Evolutionary conservation across 139 green algal species (phyloP).

Genomic region (Raphidocelis subcapitata): DNA sequence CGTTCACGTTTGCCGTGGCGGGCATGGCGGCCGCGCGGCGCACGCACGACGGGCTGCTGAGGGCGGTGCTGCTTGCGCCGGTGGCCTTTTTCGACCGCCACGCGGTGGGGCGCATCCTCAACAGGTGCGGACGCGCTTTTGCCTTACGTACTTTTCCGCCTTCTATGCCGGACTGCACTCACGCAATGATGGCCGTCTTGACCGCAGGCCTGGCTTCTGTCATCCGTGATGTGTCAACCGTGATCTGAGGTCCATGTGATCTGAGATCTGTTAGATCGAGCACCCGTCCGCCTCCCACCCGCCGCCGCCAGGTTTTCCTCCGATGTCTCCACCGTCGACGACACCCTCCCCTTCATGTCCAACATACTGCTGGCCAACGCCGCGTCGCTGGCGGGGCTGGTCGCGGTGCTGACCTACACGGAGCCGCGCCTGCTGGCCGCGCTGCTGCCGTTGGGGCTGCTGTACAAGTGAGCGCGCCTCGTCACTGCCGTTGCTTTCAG

Average conservation of each 20-base stretch:
- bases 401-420: conserved; percentile 61
- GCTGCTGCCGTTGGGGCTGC: conserved; percentile 54
- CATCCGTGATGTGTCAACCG: neutral
- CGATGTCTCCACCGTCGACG: conserved; percentile 76
- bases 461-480: conserved; percentile 52
- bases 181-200: too few relatives aligned
- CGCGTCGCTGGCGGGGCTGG: conserved; percentile 60
- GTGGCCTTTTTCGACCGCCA: conserved; percentile 55
- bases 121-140: conserved; percentile 49
- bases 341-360: conserved; percentile 87
- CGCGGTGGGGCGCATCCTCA: conserved; percentile 65
- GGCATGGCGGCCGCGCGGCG: conserved; percentile 61
- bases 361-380: conserved; percentile 89
- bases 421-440: conserved; percentile 61
- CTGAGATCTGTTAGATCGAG: too few relatives aligned
- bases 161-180: too few relatives aligned
- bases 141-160: neutral
- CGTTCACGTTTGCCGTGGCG: conserved; percentile 81
- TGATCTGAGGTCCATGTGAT: too few relatives aligned
- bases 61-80: conserved; percentile 50
- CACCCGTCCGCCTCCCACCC: too few relatives aligned
- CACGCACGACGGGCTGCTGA: conserved; percentile 63
- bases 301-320: conserved; percentile 86
- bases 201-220: too few relatives aligned
- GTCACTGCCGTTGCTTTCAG: too few relatives aligned